A percentile compares a stretch with the other conserved stretches of the same genome.
Evolutionary conservation across 2,329 filamentous ascomycete genomes (phyloP).

Genomic region (Cyphellophora europaea): DNA sequence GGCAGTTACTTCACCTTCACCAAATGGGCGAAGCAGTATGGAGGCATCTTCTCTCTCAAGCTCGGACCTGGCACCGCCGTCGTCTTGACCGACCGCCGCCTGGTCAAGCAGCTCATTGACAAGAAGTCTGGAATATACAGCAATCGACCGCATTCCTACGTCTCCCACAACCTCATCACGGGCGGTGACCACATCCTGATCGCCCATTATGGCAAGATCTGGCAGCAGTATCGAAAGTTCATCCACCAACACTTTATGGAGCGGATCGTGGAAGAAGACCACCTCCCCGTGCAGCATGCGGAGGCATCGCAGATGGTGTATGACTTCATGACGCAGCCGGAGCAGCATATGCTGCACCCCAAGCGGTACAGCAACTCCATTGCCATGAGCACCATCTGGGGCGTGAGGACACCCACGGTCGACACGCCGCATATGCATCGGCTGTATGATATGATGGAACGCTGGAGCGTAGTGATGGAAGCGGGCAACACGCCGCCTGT

Average conservation of each 20-base stretch:
- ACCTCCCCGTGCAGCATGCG: conserved; percentile 35
- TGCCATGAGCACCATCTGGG: conserved; percentile 31
- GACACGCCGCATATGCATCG: conserved; percentile 27
- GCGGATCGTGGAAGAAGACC: conserved; percentile 32
- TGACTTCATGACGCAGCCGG: conserved; percentile 33
- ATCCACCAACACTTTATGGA: conserved; percentile 39
- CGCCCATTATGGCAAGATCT: conserved; percentile 37
- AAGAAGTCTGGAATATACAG: conserved; percentile 36
- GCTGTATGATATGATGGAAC: conserved; percentile 34
- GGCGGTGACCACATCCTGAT: conserved; percentile 38
- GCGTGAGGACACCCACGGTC: conserved; percentile 24
- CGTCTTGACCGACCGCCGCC: conserved; percentile 30
- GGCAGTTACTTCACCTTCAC: conserved; percentile 27
- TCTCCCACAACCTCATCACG: conserved; percentile 34
- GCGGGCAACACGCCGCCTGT: conserved; percentile 40
- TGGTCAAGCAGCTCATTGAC: conserved; percentile 36
- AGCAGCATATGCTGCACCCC: conserved; percentile 38
- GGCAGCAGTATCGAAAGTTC: conserved; percentile 38
- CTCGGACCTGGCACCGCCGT: conserved; percentile 30
- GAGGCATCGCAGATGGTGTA: conserved; percentile 39
- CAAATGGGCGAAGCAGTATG: conserved; percentile 35
- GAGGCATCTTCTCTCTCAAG: conserved; percentile 35
- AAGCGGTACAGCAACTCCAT: conserved; percentile 42
- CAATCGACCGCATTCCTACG: conserved; percentile 32
- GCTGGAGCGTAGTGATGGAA: conserved; percentile 37